phyloP scores from a whole-genome alignment of 768 basidiomycete species.

The Terana coerulea region DNA sequence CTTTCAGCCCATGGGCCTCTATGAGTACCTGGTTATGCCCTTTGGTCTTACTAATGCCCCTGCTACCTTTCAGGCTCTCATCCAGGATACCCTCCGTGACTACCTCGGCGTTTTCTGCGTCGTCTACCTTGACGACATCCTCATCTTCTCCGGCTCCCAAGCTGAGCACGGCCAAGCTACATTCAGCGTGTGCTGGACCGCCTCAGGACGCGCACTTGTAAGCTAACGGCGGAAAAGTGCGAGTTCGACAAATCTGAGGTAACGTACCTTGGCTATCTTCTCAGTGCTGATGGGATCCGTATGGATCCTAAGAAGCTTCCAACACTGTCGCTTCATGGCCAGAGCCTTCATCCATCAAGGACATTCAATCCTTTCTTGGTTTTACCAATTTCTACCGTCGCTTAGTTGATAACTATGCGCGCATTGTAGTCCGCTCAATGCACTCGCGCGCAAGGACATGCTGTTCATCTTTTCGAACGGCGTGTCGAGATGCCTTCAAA shows the following conservation, averaged over 20 bases:
- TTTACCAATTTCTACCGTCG: conserved; percentile 30
- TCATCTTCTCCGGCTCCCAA: conserved; percentile 14
- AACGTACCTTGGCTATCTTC: conserved; percentile 40
- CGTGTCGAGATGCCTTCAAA: conserved; percentile 25
- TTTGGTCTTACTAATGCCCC: conserved; percentile 24
- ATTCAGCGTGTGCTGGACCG: conserved; percentile 16
- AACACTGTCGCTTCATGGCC: conserved; percentile 29
- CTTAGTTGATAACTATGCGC: conserved; percentile 31
- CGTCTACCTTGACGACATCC: conserved; percentile 13
- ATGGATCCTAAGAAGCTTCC: conserved; percentile 42
- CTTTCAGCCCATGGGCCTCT: conserved; percentile 37
- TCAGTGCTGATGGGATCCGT: conserved; percentile 23
- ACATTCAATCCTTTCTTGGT: conserved; percentile 31
- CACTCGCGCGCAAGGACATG: conserved; percentile 25
- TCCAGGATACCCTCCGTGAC: conserved; percentile 15
- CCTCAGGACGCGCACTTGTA: conserved; percentile 29
- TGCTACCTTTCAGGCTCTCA: conserved; percentile 11
- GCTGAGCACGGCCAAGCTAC: conserved; percentile 17
- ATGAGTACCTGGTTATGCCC: conserved; percentile 32
- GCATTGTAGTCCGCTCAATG: conserved; percentile 30
- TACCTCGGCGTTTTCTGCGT: conserved; percentile 10
- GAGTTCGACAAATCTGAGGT: conserved; percentile 34
- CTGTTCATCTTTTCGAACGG: conserved; percentile 19
- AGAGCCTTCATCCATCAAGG: conserved; percentile 19
- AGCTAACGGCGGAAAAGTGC: conserved; percentile 29